Evolutionary conservation across 2,329 filamentous ascomycete species (phyloP), one percentile per base, ranked within the genome.

Genomic region (Chaetomium olivaceum): DNA sequence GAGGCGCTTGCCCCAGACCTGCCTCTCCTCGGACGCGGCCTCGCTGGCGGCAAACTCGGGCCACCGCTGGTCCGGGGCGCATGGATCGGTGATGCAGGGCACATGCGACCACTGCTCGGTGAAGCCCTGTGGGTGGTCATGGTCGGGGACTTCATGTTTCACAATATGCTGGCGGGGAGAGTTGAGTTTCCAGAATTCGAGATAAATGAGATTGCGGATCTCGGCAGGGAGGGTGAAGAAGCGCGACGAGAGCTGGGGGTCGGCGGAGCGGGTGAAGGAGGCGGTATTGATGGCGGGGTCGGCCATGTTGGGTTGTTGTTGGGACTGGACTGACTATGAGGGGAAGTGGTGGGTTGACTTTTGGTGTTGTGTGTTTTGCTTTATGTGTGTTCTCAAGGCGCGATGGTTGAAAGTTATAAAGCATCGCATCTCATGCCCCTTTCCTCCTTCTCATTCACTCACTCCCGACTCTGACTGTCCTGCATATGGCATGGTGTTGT

Each of bases 181-280:
- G 54, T 64, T 60, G 16, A 70, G 48, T 4, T 69, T 65, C 72
- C 73, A 76, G 39, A 72, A 63, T 51, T 76, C 72, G 31, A 67
- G 27, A 63, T 76, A 77, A 39, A 76, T 73, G 66, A 75, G 69
- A 25, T 71, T 65, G n/a, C 75, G 74, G 56, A 77, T 70, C 65
- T 77, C 75, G 51, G 61, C 61, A 11, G 74, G 74, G 19, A 61
- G 46, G 2, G 67, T 48, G 63, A 76, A 76, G 55, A 77, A 73
- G 16, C 59, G 66, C 19, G 74, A 75, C 1, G 56, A 79, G 39
- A 78, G 77, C 76, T 85, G 84, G 71, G 76, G 78, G 61, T 84
- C 77, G 61, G 81, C 78, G 74, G 83, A 80, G 67, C 55, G 48
- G 27, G 54, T 60, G 43, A 73, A 43, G 55, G 50, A 36, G 50